phyloP scores from a whole-genome alignment of 129 eudicot genomes.

The Arctium lappa region DNA sequence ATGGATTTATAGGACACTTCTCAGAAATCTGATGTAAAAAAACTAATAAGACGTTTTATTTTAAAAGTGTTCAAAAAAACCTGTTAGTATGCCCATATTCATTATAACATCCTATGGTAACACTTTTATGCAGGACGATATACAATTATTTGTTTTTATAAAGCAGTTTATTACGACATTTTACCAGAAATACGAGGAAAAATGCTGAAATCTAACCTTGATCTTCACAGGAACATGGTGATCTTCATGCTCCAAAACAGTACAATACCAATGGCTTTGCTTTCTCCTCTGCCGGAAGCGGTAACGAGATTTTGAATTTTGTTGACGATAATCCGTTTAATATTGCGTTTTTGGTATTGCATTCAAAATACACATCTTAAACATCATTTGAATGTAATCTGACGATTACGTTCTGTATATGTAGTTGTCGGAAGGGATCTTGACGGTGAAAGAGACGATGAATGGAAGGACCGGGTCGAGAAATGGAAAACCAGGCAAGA shows the following conservation, averaged over 20 bases:
- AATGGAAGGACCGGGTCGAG: slow-evolving; percentile 97
- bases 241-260: slow-evolving; percentile 45
- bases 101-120: no score
- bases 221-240: slow-evolving; percentile 60
- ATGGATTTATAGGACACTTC: neutral
- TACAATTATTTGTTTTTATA: neutral
- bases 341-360: neutral
- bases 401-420: slow-evolving; percentile 11
- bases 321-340: neutral
- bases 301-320: slow-evolving; percentile 32
- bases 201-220: neutral
- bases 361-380: neutral
- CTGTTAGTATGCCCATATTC: no score
- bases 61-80: no score
- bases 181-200: neutral
- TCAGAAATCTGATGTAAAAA: no score
- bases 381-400: neutral
- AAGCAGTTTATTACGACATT: neutral
- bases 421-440: slow-evolving; percentile 77
- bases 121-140: neutral
- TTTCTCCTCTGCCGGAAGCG: slow-evolving; percentile 85
- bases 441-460: slow-evolving; percentile 75
- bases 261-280: slow-evolving; percentile 60
- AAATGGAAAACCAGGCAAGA: slow-evolving; percentile 97
- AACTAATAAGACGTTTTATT: no score